Evolutionary conservation across 805 yeast genomes (phyloP), one percentile per base, ranked within the genome.

Genomic region (Clavispora santaluciae): DNA sequence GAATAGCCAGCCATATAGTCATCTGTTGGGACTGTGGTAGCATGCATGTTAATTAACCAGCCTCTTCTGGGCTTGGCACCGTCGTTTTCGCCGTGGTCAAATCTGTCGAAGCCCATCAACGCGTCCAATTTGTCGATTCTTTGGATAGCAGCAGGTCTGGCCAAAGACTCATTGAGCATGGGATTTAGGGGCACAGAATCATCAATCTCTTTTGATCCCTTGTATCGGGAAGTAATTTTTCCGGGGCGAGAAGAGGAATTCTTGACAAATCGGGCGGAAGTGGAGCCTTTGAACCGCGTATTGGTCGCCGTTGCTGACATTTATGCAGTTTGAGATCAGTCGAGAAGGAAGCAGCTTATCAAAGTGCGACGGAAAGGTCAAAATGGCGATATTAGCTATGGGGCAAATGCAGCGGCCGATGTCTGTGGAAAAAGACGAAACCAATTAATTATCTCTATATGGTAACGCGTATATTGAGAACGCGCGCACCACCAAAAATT

Each of bases 41-140:
- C 79, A 65, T 91, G 99, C 93, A 93, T 88, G 56, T 93, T 95
- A 31, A 84, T 76, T 40, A 93, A 68, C 99, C 99, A 93, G 33
- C 99, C 99, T 13, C 76, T 76, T 42, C 75, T 73, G 2, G 74
- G 70, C 45, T 59, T 63, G 29, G 53, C 44, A 6, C 72, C 73
- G 41, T 68, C 73, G 35, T 72, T 60, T 25, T 95, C 78, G 22
- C 96, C 87, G 46, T 81, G 64, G 38, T 83, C 86, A 47, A 72
- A 80, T 38, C 93, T 70, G 33, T 83, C 86, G 58, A 93, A 93
- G 10, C 98, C 99, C 93, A 95, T 88, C 42, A 76, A 62, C 1
- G 81, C 59, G 55, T 91, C 99, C 8, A 90, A 67, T 22, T 73
- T 70, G 54, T 89, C 95, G 7, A 78, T 69, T 45, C 76, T 74